A percentile compares a stretch with the other conserved stretches of the same genome.
Evolutionary conservation across 495 filamentous ascomycete genomes (phyloP).

Genomic region (Penicillium antarcticum): DNA sequence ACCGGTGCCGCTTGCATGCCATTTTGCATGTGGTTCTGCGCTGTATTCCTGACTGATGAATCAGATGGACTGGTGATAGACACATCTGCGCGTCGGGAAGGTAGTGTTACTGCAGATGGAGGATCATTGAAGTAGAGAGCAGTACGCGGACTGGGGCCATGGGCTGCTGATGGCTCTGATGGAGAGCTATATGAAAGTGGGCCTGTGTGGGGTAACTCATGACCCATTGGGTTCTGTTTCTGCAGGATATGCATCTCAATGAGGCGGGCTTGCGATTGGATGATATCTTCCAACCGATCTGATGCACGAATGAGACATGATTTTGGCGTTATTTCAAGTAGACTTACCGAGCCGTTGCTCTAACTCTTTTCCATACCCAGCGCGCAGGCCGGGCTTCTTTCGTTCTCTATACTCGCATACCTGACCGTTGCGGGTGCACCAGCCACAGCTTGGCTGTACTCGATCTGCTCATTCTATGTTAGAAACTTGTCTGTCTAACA

Average conservation of each 20-base stretch:
- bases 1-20: conserved; percentile 14
- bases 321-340: not conserved
- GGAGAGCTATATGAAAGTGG: conserved; percentile 41
- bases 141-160: conserved; percentile 35
- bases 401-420: conserved; percentile 79
- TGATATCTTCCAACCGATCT: conserved; percentile 50
- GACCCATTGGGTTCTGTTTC: conserved; percentile 19
- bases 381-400: conserved; percentile 79
- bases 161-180: conserved; percentile 38
- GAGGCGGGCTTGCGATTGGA: conserved; percentile 42
- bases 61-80: conserved; percentile 39
- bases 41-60: conserved; percentile 28
- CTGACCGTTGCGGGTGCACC: conserved; percentile 78
- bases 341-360: conserved; percentile 66
- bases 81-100: conserved; percentile 28
- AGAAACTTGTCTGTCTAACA: not conserved
- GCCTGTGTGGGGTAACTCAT: conserved; percentile 24
- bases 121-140: conserved; percentile 39
- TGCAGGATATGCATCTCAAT: conserved; percentile 50
- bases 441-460: conserved; percentile 79
- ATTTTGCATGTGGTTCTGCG: conserved; percentile 22
- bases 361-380: conserved; percentile 84
- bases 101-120: conserved; percentile 20
- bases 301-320: conserved; percentile 2
- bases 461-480: conserved; percentile 48